A percentile compares a stretch with the other conserved stretches of the same genome.
Evolutionary conservation across 148 eudicot genomes (phyloP).

Genomic region (Vaccinium myrtillus): DNA sequence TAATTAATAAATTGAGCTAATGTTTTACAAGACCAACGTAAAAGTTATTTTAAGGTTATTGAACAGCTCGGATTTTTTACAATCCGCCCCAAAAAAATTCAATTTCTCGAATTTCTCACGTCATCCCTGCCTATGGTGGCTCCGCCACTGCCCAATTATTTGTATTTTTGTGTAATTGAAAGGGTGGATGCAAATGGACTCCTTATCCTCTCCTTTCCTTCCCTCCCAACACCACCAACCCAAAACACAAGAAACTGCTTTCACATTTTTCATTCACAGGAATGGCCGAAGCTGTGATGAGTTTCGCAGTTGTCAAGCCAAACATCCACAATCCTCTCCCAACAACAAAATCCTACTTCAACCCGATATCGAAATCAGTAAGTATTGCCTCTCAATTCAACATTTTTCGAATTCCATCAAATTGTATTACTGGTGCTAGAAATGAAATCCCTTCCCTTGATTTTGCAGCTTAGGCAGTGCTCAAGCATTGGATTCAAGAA

Average conservation of each 20-base stretch:
- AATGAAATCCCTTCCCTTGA: neutral
- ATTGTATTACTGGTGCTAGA: neutral
- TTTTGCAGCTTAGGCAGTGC: constrained; percentile 52
- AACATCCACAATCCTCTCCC: constrained; percentile 25
- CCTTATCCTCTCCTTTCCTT: constrained; percentile 31
- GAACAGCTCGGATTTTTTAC: too few relatives aligned
- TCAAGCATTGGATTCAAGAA: constrained; percentile 38
- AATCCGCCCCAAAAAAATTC: too few relatives aligned
- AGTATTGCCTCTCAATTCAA: neutral
- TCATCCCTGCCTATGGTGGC: too few relatives aligned
- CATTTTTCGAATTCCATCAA: neutral
- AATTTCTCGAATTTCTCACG: too few relatives aligned
- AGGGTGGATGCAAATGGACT: constrained; percentile 34
- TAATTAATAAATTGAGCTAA: too few relatives aligned
- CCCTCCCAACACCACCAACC: neutral
- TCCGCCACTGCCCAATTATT: neutral
- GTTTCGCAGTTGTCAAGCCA: constrained; percentile 46
- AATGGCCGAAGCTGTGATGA: constrained; percentile 51
- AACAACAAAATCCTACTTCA: constrained; percentile 26
- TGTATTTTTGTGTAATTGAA: neutral
- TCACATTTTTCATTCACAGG: neutral
- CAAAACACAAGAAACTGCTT: neutral
- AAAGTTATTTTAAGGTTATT: too few relatives aligned
- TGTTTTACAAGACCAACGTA: too few relatives aligned
- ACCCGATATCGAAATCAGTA: constrained; percentile 34